Percentiles rank a stretch among this genome's conserved stretches.
phyloP scores from a whole-genome alignment of 345 rosid genomes.

The Arabis hirsuta region DNA sequence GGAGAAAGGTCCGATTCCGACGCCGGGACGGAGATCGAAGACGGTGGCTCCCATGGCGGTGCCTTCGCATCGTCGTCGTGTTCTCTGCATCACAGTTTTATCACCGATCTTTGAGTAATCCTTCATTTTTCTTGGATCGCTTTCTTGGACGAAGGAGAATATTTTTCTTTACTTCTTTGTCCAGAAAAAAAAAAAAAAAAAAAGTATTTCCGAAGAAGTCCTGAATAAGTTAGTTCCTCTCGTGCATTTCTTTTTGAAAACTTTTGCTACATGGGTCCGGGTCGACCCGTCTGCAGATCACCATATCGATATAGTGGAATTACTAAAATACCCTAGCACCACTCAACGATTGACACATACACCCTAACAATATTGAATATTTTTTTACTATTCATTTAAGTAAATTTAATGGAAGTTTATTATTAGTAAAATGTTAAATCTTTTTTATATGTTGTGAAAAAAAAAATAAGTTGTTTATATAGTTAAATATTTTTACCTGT shows the following conservation, averaged over 20 bases:
- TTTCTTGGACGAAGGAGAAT: constrained; percentile 24
- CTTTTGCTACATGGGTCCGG: constrained; percentile 10
- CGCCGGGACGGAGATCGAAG: constrained; percentile 94
- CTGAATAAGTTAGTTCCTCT: constrained; percentile 10
- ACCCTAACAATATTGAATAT: not conserved
- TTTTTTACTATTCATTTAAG: not conserved
- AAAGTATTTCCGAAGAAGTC: not conserved
- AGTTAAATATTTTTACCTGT: too few relatives aligned
- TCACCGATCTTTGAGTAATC: constrained; percentile 44
- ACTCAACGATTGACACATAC: not conserved
- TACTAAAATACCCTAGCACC: too few relatives aligned
- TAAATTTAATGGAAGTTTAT: too few relatives aligned
- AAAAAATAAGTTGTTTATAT: too few relatives aligned
- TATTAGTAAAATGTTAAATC: too few relatives aligned
- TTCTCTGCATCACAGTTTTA: constrained; percentile 56
- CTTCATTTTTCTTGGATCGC: constrained; percentile 24
- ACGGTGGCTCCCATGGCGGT: constrained; percentile 96
- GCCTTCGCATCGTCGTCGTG: constrained; percentile 88
- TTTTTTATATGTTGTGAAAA: too few relatives aligned
- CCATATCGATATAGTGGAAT: too few relatives aligned
- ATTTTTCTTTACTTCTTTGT: not conserved
- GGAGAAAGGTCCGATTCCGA: constrained; percentile 86
- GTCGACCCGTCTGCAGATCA: constrained; percentile 10
- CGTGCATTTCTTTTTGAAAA: constrained; percentile 4
- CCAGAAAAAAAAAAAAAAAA: not conserved